Evolutionary conservation across 352 stramenopile species (phyloP), one percentile per base, ranked within the genome.

Genomic region (Hyaloperonospora brassicae): DNA sequence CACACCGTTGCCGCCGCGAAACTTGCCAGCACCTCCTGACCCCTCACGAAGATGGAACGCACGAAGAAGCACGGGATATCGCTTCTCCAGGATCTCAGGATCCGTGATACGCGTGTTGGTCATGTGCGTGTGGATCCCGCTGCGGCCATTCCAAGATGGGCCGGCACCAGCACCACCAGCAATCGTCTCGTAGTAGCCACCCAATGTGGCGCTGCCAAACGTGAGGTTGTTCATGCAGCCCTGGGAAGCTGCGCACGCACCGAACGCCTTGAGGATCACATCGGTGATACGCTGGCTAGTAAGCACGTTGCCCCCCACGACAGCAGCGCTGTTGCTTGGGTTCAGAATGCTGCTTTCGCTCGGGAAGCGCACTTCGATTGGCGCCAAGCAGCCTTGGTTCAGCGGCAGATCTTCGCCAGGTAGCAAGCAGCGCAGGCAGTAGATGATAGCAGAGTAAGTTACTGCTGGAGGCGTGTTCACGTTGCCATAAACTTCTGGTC

Each of bases 141-240:
- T 98, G 44, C 85, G 85, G 10, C 97, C 97, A 52, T 98, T 72
- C 95, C 95, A 99, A 25, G 83, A 95, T 41, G 96, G 96, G 1
- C 96, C 97, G 24, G 96, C 96, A 30, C 96, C 97, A 31, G 95
- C 91, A 23, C 97, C 97, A 47, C 97, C 97, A 12, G 96, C 96
- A 70, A 99, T 99, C 6, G 97, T 99, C 70, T 99, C 96, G 74
- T 99, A 99, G 70, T 99, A 99, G 5, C 95, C 95, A 12, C 89
- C 89, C 23, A 97, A 69, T 23, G 73, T 82, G 12, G 95, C 79
- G 61, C 98, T 96, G 25, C 97, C 97, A 75, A 99, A 99, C 17
- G 94, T 99, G 23, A 99, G 79, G 68, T 99, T 99, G 77, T 99
- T 99, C 97, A 99, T 99, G 68, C 96, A 99, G 0, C 97, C 97